Conservation (phyloP, 805 yeast genomes). For the Cyberlindnera japonica region DNA sequence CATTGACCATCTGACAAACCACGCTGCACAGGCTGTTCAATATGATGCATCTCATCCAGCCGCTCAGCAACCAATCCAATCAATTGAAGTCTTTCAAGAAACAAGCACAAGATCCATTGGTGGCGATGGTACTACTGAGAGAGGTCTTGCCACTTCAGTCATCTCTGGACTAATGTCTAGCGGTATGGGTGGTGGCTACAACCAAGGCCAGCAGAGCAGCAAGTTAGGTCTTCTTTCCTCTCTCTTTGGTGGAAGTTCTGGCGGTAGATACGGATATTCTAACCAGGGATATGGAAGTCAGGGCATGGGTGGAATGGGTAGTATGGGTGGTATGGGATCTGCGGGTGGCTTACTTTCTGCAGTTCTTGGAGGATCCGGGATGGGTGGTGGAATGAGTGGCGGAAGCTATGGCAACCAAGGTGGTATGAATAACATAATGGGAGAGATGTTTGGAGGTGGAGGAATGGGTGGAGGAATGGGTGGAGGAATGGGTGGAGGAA, state of each 20-base stretch:
- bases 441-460: conserved; percentile 1
- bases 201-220: conserved; percentile 9
- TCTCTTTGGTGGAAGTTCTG: conserved; percentile 9
- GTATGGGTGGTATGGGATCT: conserved; percentile 10
- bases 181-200: conserved; percentile 16
- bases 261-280: conserved; percentile 2
- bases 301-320: conserved; percentile 3
- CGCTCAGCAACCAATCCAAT: background rate
- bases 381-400: conserved; percentile 10
- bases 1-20: conserved; percentile 20
- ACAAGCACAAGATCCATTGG: conserved; percentile 21
- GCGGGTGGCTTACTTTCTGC: conserved; percentile 13
- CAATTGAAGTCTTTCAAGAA: conserved; percentile 15
- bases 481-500: conserved; percentile 5
- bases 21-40: conserved; percentile 18
- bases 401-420: conserved; percentile 4
- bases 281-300: background rate
- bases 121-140: conserved; percentile 19
- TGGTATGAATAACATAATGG: conserved; percentile 3
- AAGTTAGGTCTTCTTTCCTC: conserved; percentile 9
- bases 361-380: conserved; percentile 9
- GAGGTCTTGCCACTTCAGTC: conserved; percentile 21
- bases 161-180: conserved; percentile 23
- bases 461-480: conserved; percentile 2
- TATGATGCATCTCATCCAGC: conserved; percentile 3